Conservation (phyloP, 1,284 basidiomycete species). For the Termitomyces sp. region DNA sequence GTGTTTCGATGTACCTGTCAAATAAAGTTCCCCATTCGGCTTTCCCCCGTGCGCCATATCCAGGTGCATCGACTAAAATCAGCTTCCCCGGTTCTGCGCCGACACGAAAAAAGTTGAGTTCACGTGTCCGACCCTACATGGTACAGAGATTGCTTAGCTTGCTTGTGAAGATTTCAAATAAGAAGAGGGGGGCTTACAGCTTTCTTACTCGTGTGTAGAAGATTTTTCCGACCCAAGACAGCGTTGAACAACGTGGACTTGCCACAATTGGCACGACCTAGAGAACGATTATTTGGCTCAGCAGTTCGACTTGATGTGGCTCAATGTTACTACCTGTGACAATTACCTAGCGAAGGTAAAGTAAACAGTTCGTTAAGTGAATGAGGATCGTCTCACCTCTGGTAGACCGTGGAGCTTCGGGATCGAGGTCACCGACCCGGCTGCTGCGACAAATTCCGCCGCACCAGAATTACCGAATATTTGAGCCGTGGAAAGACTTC, state of each 20-base stretch:
- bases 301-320: background rate
- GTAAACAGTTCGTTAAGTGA: conserved; percentile 2
- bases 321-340: conserved; percentile 37
- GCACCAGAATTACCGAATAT: conserved; percentile 33
- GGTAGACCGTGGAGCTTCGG: conserved; percentile 43
- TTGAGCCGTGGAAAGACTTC: conserved; percentile 11
- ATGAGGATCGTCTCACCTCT: conserved; percentile 34
- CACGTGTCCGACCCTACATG: conserved; percentile 61
- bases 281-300: background rate
- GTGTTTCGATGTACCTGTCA: conserved; percentile 53
- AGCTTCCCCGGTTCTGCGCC: conserved; percentile 50
- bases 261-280: conserved; percentile 62
- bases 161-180: background rate
- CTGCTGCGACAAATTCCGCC: conserved; percentile 44
- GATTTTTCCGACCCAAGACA: conserved; percentile 49
- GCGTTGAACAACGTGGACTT: conserved; percentile 72
- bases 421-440: conserved; percentile 32
- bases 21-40: conserved; percentile 70
- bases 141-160: background rate
- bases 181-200: conserved; percentile 41
- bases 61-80: conserved; percentile 70
- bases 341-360: conserved; percentile 34
- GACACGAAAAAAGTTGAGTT: conserved; percentile 67
- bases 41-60: conserved; percentile 69
- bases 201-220: conserved; percentile 62